phyloP scores from a whole-genome alignment of 2,329 filamentous ascomycete species.

The Pezicula rhizophila region DNA sequence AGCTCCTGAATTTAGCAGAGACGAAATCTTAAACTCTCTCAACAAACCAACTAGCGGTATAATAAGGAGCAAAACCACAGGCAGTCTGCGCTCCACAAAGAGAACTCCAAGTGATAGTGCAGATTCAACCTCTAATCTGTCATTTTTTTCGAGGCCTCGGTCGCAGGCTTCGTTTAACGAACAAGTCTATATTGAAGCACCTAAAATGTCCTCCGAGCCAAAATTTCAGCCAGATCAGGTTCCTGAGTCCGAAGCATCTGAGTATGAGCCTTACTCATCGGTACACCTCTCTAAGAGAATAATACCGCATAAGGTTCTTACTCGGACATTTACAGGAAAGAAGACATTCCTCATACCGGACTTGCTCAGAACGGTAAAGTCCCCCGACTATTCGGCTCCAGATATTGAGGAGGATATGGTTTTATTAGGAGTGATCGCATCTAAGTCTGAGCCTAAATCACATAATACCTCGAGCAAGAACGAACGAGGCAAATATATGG shows the following conservation, averaged over 20 bases:
- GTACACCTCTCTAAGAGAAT: conserved; percentile 78
- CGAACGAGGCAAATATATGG: conserved; percentile 80
- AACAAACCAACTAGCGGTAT: conserved; percentile 26
- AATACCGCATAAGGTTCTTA: conserved; percentile 73
- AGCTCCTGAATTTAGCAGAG: conserved; percentile 52
- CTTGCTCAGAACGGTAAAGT: conserved; percentile 73
- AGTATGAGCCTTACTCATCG: conserved; percentile 81
- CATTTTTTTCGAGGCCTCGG: conserved; percentile 16
- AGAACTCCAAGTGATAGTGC: conserved; percentile 8
- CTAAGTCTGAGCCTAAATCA: conserved; percentile 73
- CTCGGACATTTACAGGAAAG: conserved; percentile 72
- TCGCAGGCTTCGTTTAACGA: conserved; percentile 7
- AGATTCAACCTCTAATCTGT: background rate
- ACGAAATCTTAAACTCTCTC: conserved; percentile 46
- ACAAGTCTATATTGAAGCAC: conserved; percentile 1
- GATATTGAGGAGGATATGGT: conserved; percentile 83
- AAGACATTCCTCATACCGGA: conserved; percentile 74
- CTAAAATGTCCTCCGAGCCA: conserved; percentile 2
- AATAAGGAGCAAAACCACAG: conserved; percentile 34
- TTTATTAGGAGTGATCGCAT: conserved; percentile 79
- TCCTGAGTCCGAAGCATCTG: conserved; percentile 45
- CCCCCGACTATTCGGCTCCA: conserved; percentile 75
- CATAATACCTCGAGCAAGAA: conserved; percentile 43
- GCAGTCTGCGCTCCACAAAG: conserved; percentile 17
- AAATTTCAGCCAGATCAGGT: conserved; percentile 29